Percentiles rank a stretch among this genome's conserved stretches.
phyloP scores from a whole-genome alignment of 768 basidiomycete genomes.

The Tephrocybe sp. region DNA sequence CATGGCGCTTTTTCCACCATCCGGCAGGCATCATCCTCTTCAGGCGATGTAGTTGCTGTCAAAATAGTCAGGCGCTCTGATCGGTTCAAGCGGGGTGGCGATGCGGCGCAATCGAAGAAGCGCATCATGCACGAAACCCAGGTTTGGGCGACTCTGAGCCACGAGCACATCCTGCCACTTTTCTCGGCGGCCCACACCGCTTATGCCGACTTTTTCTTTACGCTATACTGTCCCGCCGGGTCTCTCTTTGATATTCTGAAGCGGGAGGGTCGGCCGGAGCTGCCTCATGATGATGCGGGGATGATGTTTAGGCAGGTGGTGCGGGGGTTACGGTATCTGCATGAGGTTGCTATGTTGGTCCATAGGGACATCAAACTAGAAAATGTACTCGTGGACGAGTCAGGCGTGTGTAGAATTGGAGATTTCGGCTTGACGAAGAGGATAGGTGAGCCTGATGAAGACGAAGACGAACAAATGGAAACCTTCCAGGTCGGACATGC shows the following conservation, averaged over 20 bases:
- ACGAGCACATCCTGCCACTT: constrained; percentile 86
- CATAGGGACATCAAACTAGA: constrained; percentile 98
- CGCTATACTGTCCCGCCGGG: constrained; percentile 80
- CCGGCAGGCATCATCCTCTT: constrained; percentile 60
- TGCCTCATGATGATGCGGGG: constrained; percentile 77
- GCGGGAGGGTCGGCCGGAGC: constrained; percentile 63
- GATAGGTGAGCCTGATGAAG: constrained; percentile 49
- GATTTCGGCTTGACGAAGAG: constrained; percentile 83
- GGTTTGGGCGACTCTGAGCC: constrained; percentile 75
- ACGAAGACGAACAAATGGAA: constrained; percentile 21
- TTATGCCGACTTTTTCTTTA: constrained; percentile 79
- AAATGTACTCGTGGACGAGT: constrained; percentile 91
- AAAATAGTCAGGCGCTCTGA: constrained; percentile 76
- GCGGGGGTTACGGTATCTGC: constrained; percentile 79
- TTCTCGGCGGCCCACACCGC: constrained; percentile 61
- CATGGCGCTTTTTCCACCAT: constrained; percentile 84
- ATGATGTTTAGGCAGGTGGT: constrained; percentile 89
- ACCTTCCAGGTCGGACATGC: constrained; percentile 14
- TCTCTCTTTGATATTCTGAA: constrained; percentile 83
- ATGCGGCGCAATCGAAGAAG: constrained; percentile 48
- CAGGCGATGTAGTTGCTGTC: constrained; percentile 73
- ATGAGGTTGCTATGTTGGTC: constrained; percentile 72
- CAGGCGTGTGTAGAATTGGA: constrained; percentile 79
- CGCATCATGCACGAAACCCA: constrained; percentile 69
- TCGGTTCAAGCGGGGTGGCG: constrained; percentile 44